Conservation (phyloP, 2,329 filamentous ascomycete species). For the Penicillium palitans region DNA sequence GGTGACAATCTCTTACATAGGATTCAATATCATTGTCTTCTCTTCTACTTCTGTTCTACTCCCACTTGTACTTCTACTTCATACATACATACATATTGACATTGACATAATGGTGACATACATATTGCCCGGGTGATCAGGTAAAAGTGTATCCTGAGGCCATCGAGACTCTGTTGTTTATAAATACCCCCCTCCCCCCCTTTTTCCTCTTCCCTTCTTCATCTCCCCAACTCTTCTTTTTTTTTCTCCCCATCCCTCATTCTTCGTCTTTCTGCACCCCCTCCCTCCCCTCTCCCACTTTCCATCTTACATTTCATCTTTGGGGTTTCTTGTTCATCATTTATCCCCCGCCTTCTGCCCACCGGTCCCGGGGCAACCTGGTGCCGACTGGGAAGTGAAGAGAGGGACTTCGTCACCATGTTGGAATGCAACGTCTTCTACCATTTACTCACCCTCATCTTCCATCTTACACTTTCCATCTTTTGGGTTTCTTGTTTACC, state of each 20-base stretch:
- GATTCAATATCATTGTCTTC: constrained; percentile 3
- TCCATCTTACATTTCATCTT: not conserved
- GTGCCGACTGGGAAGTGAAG: constrained; percentile 1
- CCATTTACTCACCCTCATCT: not conserved
- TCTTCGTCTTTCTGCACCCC: not conserved
- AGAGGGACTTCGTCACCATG: not conserved
- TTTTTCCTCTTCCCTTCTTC: constrained; percentile 5
- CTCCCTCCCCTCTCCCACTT: not conserved
- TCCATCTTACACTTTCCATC: too few species aligned
- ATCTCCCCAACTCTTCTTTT: not conserved
- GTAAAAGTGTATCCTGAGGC: not conserved
- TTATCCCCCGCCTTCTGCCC: constrained; percentile 1
- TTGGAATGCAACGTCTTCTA: not conserved
- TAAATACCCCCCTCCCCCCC: not conserved
- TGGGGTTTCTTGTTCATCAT: not conserved
- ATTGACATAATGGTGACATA: constrained; percentile 4
- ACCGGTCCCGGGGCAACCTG: constrained; percentile 2
- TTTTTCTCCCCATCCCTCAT: not conserved
- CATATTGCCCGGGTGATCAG: not conserved
- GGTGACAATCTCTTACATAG: constrained; percentile 9
- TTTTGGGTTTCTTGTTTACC: too few species aligned
- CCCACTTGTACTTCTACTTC: not conserved
- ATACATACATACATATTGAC: not conserved
- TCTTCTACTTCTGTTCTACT: not conserved
- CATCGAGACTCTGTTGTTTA: not conserved